Evolutionary conservation across 495 filamentous ascomycete species (phyloP), one percentile per base, ranked within the genome.

Genomic region (Amniculicola lignicola): DNA sequence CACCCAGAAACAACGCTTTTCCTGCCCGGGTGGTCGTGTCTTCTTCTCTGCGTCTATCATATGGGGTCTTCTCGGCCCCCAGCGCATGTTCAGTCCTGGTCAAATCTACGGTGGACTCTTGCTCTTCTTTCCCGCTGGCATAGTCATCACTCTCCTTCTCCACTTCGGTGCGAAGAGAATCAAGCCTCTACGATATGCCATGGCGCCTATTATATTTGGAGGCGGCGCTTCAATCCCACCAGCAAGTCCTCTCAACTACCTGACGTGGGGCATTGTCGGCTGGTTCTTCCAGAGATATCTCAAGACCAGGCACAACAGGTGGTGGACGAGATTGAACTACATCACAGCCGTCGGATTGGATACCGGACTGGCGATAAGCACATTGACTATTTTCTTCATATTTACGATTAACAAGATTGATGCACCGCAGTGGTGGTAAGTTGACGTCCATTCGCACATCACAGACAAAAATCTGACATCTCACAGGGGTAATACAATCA

Each of bases 11-110:
- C 77, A 84, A 16, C 80, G 79, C 53, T 88, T 86, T 46, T 84
- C 79, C 10, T 88, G 85, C 60, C 85, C 85, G 0, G 81, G 82
- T 46, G 83, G 83, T 2, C 74, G 74, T 7, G 82, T 85, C 15
- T 87, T 86, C 61, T 88, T 85, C 61, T 82, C 82, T 10, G 82
- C 78, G 66, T 79, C 59, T 80, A 75, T 87, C 0, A 84, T 87
- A 23, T 88, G 84, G 83, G 85, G 85, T 28, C 78, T 83, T 19
- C 75, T 87, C 50, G 84, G 84, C 3, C 85, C 85, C 0, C 75
- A 73, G 0, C 79, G 82, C 42, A 79, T 85, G 52, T 88, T 86
- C 68, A 82, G 81, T n/a, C 79, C 82, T 0, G 82, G 82, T 3
- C 77, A 82, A 50, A 82, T 85, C 43, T 88, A 88, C 68, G 77